Conservation (phyloP, 441 rosid species). For the Pelargonium australe region DNA sequence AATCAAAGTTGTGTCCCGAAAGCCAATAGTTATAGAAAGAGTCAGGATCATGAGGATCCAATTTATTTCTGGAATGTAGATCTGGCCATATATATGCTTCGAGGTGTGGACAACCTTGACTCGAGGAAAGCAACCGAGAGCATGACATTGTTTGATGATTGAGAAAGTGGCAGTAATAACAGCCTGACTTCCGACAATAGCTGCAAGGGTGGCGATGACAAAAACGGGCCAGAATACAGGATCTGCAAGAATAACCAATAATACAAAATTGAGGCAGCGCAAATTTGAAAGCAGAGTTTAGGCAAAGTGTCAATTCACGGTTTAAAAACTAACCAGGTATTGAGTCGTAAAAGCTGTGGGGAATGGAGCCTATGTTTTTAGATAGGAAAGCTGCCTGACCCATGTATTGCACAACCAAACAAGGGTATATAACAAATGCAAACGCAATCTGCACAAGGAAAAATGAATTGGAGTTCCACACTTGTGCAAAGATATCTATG, state of each 20-base stretch:
- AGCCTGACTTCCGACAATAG: slow-evolving; percentile 85
- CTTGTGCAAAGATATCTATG: neutral
- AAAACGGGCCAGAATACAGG: slow-evolving; percentile 83
- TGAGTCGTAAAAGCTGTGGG: slow-evolving; percentile 60
- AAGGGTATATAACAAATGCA: slow-evolving; percentile 65
- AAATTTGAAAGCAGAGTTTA: slow-evolving; percentile 12
- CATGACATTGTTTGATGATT: slow-evolving; percentile 79
- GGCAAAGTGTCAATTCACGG: slow-evolving; percentile 2
- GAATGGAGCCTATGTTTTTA: slow-evolving; percentile 37
- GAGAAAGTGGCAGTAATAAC: slow-evolving; percentile 84
- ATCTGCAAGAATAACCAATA: slow-evolving; percentile 36
- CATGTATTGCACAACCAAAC: slow-evolving; percentile 92
- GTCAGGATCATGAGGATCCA: slow-evolving; percentile 92
- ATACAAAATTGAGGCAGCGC: slow-evolving; percentile 23
- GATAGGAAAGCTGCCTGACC: slow-evolving; percentile 95
- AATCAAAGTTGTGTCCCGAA: slow-evolving; percentile 59
- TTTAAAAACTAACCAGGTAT: slow-evolving; percentile 56
- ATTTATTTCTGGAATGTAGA: slow-evolving; percentile 91
- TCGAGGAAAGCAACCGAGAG: slow-evolving; percentile 94
- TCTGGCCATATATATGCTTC: slow-evolving; percentile 59
- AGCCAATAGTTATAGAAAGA: slow-evolving; percentile 70
- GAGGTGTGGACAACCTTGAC: slow-evolving; percentile 89
- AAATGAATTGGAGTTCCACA: slow-evolving; percentile 11
- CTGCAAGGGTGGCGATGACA: slow-evolving; percentile 78
- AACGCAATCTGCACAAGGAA: slow-evolving; percentile 67